Percentiles rank a stretch among this genome's conserved stretches.
Conservation (phyloP, 306 rosid genomes). For the Nissolia schottii region DNA sequence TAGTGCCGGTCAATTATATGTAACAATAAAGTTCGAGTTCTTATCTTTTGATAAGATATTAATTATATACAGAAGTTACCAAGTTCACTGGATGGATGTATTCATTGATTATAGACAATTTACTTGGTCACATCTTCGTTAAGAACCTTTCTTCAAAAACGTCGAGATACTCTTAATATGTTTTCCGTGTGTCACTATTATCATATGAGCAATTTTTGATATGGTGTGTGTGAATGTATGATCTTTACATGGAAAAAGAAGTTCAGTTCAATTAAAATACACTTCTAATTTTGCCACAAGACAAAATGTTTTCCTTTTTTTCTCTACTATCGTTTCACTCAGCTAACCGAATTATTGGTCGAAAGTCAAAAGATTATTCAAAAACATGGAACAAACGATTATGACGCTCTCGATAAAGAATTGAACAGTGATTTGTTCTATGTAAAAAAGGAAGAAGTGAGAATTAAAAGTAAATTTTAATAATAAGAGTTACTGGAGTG, state of each 20-base stretch:
- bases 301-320: neutral
- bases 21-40: neutral
- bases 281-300: neutral
- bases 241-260: neutral
- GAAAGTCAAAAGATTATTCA: too few species aligned
- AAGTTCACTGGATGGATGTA: neutral
- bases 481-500: too few species aligned
- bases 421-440: too few species aligned
- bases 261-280: neutral
- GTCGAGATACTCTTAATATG: neutral
- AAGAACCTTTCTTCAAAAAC: neutral
- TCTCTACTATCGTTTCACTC: too few species aligned
- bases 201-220: neutral
- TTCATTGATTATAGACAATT: neutral
- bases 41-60: neutral
- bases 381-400: too few species aligned
- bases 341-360: too few species aligned
- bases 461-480: too few species aligned
- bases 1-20: neutral
- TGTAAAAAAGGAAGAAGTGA: too few species aligned
- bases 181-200: neutral
- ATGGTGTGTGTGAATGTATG: neutral
- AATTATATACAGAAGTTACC: too few species aligned
- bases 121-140: neutral
- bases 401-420: too few species aligned